Percentiles rank a stretch among this genome's conserved stretches.
Evolutionary conservation across 176 grass and related monocot species (phyloP).

Genomic region (Eleusine coracana): DNA sequence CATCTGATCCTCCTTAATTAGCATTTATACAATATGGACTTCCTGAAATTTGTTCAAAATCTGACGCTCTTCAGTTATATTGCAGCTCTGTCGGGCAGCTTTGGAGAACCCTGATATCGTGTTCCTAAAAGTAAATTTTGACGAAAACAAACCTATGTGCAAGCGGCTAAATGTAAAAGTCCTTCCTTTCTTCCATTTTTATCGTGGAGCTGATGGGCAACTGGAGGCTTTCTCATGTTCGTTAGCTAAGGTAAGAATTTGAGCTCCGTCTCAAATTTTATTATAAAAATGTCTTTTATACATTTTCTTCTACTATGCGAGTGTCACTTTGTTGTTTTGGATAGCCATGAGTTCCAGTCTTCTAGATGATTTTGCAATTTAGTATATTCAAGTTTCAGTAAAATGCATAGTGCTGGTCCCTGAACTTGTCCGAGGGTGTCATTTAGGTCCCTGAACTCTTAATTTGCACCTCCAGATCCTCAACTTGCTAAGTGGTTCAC

Average conservation of each 20-base stretch:
- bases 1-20: neutral
- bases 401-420: no score
- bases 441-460: no score
- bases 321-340: neutral
- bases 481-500: no score
- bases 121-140: conserved; percentile 95
- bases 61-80: conserved; percentile 29
- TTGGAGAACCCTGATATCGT: conserved; percentile 72
- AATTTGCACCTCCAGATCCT: no score
- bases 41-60: conserved; percentile 15
- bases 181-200: conserved; percentile 97
- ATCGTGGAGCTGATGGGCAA: conserved; percentile 88
- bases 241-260: conserved; percentile 73
- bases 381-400: neutral
- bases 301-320: neutral
- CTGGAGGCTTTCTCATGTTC: conserved; percentile 95
- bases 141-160: conserved; percentile 99
- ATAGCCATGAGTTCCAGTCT: neutral
- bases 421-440: no score
- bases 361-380: neutral
- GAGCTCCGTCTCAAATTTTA: neutral
- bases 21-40: neutral
- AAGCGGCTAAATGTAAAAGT: conserved; percentile 97
- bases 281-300: neutral
- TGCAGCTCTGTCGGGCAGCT: conserved; percentile 83